Conservation (phyloP, 2,329 filamentous ascomycete genomes). For the Incumbomyces lentus region DNA sequence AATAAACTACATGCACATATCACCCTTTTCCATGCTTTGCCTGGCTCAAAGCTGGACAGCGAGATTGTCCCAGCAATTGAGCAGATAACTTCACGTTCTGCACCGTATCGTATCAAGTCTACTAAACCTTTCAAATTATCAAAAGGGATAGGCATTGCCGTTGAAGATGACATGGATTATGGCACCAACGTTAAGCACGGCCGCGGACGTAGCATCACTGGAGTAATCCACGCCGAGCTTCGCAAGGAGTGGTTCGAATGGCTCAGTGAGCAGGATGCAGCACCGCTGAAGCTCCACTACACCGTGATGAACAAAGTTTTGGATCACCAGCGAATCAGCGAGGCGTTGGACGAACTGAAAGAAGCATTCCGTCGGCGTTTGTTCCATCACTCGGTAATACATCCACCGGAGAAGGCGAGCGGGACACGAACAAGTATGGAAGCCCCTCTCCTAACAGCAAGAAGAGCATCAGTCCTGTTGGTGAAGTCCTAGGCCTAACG, state of each 20-base stretch:
- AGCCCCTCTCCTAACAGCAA: not conserved
- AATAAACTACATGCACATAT: conserved; percentile 21
- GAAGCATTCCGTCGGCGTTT: conserved; percentile 2
- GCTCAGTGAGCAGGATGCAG: conserved; percentile 19
- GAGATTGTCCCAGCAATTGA: conserved; percentile 9
- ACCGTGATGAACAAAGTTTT: conserved; percentile 20
- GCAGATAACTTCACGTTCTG: conserved; percentile 3
- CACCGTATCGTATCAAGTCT: conserved; percentile 8
- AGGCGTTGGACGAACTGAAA: conserved; percentile 7
- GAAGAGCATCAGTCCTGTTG: not conserved
- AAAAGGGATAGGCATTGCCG: conserved; percentile 9
- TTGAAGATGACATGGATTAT: conserved; percentile 4
- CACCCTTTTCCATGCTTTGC: conserved; percentile 21
- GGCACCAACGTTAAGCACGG: not conserved
- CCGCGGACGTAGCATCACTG: conserved; percentile 3
- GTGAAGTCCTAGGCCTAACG: conserved; percentile 10
- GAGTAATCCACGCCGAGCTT: conserved; percentile 8
- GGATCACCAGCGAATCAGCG: conserved; percentile 9
- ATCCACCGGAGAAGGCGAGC: too few species aligned
- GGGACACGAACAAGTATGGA: too few species aligned
- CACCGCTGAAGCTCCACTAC: conserved; percentile 14
- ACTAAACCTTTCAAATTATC: conserved; percentile 8
- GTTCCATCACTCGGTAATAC: too few species aligned
- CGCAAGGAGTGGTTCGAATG: conserved; percentile 11
- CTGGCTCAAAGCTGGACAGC: conserved; percentile 13